phyloP scores from a whole-genome alignment of 2,329 filamentous ascomycete genomes.

The Colletotrichum zoysiae region DNA sequence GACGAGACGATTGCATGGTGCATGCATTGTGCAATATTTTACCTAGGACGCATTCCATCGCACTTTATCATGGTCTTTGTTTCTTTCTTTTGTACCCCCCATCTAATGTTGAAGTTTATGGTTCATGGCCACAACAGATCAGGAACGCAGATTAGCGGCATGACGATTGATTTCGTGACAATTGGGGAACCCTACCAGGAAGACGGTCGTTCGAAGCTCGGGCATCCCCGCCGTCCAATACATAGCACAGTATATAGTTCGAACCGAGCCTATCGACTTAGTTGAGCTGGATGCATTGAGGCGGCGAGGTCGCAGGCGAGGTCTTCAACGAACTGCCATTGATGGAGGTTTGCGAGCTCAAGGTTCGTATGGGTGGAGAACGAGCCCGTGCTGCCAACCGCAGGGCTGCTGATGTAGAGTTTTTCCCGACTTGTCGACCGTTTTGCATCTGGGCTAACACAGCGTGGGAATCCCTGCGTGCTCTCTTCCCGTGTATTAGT shows the following conservation, averaged over 20 bases:
- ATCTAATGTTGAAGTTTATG: constrained; percentile 10
- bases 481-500: not conserved
- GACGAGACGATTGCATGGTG: not conserved
- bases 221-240: not conserved
- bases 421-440: not conserved
- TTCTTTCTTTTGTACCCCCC: not conserved
- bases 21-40: not conserved
- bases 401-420: not conserved
- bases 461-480: constrained; percentile 26
- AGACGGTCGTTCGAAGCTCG: constrained; percentile 26
- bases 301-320: not conserved
- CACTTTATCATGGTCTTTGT: constrained; percentile 3
- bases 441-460: not conserved
- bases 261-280: not conserved
- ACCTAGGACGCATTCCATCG: not conserved
- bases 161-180: not conserved
- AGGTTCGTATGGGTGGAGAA: not conserved
- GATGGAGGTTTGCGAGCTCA: not conserved
- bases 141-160: constrained; percentile 16
- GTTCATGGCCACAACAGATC: constrained; percentile 13
- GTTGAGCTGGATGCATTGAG: constrained; percentile 1
- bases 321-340: not conserved
- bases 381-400: not conserved
- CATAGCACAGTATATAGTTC: not conserved
- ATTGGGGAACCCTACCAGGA: constrained; percentile 23